phyloP scores from a whole-genome alignment of 2,329 filamentous ascomycete genomes.

The Pseudogymnoascus sp. region DNA sequence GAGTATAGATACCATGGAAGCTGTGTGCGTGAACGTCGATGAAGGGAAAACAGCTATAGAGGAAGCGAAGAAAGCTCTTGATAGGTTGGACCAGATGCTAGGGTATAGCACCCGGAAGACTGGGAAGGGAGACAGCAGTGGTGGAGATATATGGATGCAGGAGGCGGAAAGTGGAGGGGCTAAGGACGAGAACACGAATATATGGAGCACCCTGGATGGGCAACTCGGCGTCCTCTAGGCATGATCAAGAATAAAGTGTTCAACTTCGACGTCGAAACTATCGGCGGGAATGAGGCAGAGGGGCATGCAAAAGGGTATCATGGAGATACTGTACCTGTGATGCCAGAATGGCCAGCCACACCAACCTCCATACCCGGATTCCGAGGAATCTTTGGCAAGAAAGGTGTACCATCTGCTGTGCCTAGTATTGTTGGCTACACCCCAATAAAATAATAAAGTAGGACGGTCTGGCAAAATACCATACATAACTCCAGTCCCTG shows the following conservation, averaged over 20 bases:
- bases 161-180: background rate
- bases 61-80: conserved; percentile 42
- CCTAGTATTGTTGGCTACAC: background rate
- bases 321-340: background rate
- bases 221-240: conserved; percentile 20
- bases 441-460: background rate
- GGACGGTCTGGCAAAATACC: background rate
- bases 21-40: conserved; percentile 53
- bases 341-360: background rate
- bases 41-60: conserved; percentile 50
- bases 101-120: background rate
- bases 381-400: background rate
- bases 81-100: conserved; percentile 35
- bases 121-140: background rate
- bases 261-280: background rate
- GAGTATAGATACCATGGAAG: conserved; percentile 51
- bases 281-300: background rate
- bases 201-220: conserved; percentile 27
- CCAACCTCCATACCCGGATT: background rate
- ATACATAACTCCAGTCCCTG: background rate
- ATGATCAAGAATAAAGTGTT: background rate
- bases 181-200: conserved; percentile 15
- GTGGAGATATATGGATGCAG: background rate
- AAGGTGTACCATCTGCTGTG: background rate
- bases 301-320: background rate